A percentile compares a stretch with the other conserved stretches of the same genome.
These are phyloP conservation scores for Russula brevipes DNA, from an alignment of 768 basidiomycete genomes.

Conservation along the genomic window DNA sequence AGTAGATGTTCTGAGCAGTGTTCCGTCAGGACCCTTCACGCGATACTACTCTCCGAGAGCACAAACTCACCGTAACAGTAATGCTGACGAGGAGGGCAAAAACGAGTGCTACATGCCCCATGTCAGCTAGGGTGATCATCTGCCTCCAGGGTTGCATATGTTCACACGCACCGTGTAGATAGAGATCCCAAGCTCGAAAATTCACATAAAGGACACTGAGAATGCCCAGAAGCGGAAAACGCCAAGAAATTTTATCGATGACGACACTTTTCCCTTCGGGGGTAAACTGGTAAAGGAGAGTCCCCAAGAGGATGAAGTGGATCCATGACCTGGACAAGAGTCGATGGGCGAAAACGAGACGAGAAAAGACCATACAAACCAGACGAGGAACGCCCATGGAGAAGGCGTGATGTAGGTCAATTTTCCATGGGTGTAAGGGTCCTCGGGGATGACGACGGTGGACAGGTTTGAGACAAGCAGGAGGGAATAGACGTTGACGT, in stretches of 20 bases:
- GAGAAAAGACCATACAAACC: conserved; percentile 41
- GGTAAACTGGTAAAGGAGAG: conserved; percentile 87
- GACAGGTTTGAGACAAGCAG: conserved; percentile 89
- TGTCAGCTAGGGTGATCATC: background rate
- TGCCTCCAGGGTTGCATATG: background rate
- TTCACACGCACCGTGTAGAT: conserved; percentile 46
- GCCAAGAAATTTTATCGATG: conserved; percentile 85
- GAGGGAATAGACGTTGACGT: conserved; percentile 75
- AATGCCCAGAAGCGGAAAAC: conserved; percentile 81
- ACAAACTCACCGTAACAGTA: conserved; percentile 43
- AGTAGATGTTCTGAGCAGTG: conserved; percentile 77
- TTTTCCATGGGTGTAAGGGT: conserved; percentile 66
- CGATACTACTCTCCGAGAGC: conserved; percentile 19
- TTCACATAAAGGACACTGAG: conserved; percentile 88
- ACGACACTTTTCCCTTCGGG: conserved; percentile 68
- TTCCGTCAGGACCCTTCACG: conserved; percentile 31
- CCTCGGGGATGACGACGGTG: conserved; percentile 70
- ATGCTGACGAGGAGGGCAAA: conserved; percentile 86
- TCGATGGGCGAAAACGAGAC: background rate
- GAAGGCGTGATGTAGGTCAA: conserved; percentile 95
- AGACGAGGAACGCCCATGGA: conserved; percentile 87
- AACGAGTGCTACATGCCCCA: conserved; percentile 60
- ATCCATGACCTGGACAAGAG: conserved; percentile 62
- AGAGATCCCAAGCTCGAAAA: conserved; percentile 75
- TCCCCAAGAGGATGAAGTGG: conserved; percentile 86